These are phyloP conservation scores for Vachellia pachyceras DNA, from an alignment of 306 rosid genomes.

Conservation along the genomic window DNA sequence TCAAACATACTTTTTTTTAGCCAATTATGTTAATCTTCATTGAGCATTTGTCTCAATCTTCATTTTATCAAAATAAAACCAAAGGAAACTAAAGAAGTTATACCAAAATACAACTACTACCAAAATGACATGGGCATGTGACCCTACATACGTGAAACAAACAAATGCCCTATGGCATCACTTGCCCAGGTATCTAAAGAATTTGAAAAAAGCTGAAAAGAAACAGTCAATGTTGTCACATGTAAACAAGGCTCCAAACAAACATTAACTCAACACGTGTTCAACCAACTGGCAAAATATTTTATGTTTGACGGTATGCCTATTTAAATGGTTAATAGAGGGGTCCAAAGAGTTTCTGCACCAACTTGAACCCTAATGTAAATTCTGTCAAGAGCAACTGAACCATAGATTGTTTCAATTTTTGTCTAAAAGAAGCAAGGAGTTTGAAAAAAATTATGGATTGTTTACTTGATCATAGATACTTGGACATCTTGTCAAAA, in stretches of 20 bases:
- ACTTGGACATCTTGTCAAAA: not conserved
- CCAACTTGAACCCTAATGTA: too few species aligned
- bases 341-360: not conserved
- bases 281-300: not conserved
- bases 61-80: not conserved
- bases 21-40: not conserved
- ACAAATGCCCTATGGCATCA: not conserved
- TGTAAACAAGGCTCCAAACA: not conserved
- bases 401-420: not conserved
- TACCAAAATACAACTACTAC: not conserved
- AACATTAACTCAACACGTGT: not conserved
- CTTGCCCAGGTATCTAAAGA: not conserved
- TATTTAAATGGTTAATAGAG: not conserved
- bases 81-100: not conserved
- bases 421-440: not conserved
- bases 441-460: not conserved
- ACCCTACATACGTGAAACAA: not conserved
- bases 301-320: too few species aligned
- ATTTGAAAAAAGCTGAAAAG: not conserved
- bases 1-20: not conserved
- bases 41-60: not conserved
- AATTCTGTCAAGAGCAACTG: not conserved
- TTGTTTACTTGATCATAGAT: not conserved
- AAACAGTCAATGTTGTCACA: not conserved
- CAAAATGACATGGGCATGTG: not conserved